phyloP scores from a whole-genome alignment of 148 eudicot species.

The Cornus florida region DNA sequence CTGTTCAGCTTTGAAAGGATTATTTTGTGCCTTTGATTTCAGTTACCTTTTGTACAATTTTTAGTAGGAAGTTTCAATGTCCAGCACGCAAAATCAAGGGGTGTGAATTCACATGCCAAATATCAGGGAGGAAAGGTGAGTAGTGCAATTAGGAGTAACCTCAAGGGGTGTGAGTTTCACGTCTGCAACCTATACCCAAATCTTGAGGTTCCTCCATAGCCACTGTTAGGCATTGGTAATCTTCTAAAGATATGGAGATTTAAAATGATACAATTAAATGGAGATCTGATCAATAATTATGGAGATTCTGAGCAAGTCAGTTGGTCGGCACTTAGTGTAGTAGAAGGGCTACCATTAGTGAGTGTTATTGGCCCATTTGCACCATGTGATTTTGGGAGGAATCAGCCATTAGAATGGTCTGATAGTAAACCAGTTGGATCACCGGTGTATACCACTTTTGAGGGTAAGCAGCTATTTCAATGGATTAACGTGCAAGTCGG shows the following conservation, averaged over 20 bases:
- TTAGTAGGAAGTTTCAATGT: too few relatives aligned
- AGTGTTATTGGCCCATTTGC: slow-evolving; percentile 24
- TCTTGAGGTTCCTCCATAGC: too few relatives aligned
- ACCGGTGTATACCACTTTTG: not conserved
- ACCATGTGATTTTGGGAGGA: slow-evolving; percentile 6
- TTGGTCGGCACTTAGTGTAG: not conserved
- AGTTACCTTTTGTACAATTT: too few relatives aligned
- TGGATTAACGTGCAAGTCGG: not conserved
- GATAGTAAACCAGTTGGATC: slow-evolving; percentile 18
- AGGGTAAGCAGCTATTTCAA: not conserved
- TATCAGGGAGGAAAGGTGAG: too few relatives aligned
- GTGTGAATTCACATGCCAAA: too few relatives aligned
- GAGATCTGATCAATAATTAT: not conserved
- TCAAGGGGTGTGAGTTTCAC: too few relatives aligned
- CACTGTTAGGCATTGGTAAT: not conserved
- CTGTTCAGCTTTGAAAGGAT: too few relatives aligned
- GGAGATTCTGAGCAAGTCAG: too few relatives aligned
- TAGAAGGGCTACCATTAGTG: slow-evolving; percentile 16
- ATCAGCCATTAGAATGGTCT: slow-evolving; percentile 14
- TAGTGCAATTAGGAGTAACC: too few relatives aligned
- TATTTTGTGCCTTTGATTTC: too few relatives aligned
- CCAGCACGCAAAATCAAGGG: too few relatives aligned
- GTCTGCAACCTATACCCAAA: too few relatives aligned
- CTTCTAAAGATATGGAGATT: slow-evolving; percentile 14
- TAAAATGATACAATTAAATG: slow-evolving; percentile 4